phyloP scores from a whole-genome alignment of 2,329 filamentous ascomycete species.

The Trichoderma semiorbis region DNA sequence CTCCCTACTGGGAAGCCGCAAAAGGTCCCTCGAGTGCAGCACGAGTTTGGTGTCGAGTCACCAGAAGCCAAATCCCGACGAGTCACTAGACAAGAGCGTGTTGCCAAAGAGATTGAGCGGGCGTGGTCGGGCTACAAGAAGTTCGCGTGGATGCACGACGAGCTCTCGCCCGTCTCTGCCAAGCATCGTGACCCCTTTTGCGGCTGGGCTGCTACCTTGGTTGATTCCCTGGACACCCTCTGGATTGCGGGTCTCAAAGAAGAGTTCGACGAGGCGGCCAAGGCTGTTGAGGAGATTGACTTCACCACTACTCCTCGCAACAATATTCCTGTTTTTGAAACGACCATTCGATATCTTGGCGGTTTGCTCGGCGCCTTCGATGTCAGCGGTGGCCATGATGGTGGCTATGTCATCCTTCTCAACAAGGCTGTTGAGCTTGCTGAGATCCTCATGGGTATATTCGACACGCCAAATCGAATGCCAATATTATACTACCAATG shows the following conservation, averaged over 20 bases:
- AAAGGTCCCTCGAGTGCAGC: constrained; percentile 73
- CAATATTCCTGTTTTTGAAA: constrained; percentile 89
- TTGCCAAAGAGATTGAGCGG: constrained; percentile 71
- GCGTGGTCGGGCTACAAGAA: constrained; percentile 81
- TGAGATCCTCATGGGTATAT: constrained; percentile 75
- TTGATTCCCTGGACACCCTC: constrained; percentile 77
- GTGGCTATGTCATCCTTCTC: constrained; percentile 62
- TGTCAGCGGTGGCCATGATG: constrained; percentile 61
- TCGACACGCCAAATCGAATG: constrained; percentile 94
- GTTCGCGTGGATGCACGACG: constrained; percentile 82
- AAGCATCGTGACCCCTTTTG: constrained; percentile 76
- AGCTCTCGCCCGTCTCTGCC: constrained; percentile 70
- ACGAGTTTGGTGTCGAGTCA: constrained; percentile 65
- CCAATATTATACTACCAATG: constrained; percentile 77
- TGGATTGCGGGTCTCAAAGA: constrained; percentile 80
- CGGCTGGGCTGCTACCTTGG: constrained; percentile 83
- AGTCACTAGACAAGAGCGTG: constrained; percentile 57
- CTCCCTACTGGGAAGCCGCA: constrained; percentile 71
- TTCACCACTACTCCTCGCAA: constrained; percentile 67
- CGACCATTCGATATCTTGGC: constrained; percentile 85
- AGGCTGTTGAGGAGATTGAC: constrained; percentile 69
- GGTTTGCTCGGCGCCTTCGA: constrained; percentile 85
- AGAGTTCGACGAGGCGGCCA: constrained; percentile 76
- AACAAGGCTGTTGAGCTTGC: constrained; percentile 77
- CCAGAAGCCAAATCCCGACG: constrained; percentile 58